A percentile compares a stretch with the other conserved stretches of the same genome.
These are phyloP conservation scores for Penicillium maclennaniae DNA, from an alignment of 495 filamentous ascomycete genomes.

Conservation along the genomic window DNA sequence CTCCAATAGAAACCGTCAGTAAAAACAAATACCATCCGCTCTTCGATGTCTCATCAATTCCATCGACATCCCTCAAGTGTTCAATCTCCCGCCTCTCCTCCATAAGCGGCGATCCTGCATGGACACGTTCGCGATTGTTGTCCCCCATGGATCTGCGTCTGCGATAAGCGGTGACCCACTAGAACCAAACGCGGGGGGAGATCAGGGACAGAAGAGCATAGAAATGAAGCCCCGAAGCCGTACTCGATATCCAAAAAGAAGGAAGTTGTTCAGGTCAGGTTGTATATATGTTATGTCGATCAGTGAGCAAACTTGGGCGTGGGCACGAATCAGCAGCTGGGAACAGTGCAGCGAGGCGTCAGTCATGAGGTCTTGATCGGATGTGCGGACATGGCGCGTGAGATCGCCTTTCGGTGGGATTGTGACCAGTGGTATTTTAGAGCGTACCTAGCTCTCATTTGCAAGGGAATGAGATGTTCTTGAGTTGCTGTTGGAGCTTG, in stretches of 20 bases:
- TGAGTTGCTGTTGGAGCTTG: neutral
- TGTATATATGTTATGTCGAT: neutral
- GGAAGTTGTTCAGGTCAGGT: neutral
- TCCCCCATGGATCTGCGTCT: neutral
- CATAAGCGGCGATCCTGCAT: conserved; percentile 42
- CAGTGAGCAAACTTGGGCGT: neutral
- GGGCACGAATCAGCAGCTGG: conserved; percentile 1
- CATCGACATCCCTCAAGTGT: conserved; percentile 2
- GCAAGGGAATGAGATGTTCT: neutral
- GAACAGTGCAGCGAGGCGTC: neutral
- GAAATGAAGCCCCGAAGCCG: neutral
- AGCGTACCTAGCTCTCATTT: neutral
- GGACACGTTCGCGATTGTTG: neutral
- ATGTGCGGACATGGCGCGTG: neutral
- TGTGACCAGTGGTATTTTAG: neutral
- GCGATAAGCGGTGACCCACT: conserved; percentile 12
- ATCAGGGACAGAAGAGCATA: neutral
- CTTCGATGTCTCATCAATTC: conserved; percentile 53
- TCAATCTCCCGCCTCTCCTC: conserved; percentile 1
- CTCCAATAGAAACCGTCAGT: conserved; percentile 77
- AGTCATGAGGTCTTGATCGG: conserved; percentile 2
- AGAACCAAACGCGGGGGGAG: neutral
- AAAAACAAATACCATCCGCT: conserved; percentile 78
- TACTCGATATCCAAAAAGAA: too few species aligned
- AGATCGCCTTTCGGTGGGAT: neutral